Evolutionary conservation across 352 stramenopile species (phyloP).

Genomic region (Pythium brachiatum): DNA sequence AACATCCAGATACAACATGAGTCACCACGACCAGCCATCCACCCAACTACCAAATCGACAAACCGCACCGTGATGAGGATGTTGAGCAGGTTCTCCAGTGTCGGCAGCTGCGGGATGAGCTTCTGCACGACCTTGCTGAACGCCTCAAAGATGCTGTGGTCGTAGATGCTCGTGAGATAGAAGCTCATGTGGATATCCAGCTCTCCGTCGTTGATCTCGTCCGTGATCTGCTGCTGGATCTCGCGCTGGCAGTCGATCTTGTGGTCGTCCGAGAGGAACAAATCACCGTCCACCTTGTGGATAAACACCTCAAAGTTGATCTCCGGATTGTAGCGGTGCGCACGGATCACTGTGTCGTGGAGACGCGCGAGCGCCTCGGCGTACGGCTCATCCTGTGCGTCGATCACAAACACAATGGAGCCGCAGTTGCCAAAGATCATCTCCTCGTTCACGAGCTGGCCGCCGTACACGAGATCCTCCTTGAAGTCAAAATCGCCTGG

Average conservation of each 20-base stretch:
- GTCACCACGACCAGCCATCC: not conserved
- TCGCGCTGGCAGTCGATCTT: constrained; percentile 98
- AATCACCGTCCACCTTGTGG: constrained; percentile 98
- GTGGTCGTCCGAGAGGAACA: constrained; percentile 98
- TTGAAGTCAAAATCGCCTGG: constrained; percentile 94
- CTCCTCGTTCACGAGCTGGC: constrained; percentile 87
- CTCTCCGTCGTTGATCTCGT: constrained; percentile 94
- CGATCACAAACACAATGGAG: constrained; percentile 97
- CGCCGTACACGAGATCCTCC: constrained; percentile 86
- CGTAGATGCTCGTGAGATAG: constrained; percentile 89
- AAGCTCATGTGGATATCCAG: constrained; percentile 93
- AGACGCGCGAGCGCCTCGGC: constrained; percentile 83
- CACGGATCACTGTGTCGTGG: constrained; percentile 85
- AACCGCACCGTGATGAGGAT: constrained; percentile 89
- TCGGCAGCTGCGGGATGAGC: constrained; percentile 95
- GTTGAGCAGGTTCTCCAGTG: constrained; percentile 98
- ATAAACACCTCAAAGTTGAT: constrained; percentile 99
- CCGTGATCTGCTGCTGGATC: constrained; percentile 96
- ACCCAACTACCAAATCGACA: not conserved
- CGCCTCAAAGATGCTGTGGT: constrained; percentile 98
- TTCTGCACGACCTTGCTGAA: constrained; percentile 98
- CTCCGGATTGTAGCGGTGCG: constrained; percentile 92
- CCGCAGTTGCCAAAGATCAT: constrained; percentile 91
- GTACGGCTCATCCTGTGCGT: constrained; percentile 95
- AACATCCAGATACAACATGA: constrained; percentile 19